A percentile compares a stretch with the other conserved stretches of the same genome.
Evolutionary conservation across 768 basidiomycete genomes (phyloP).

Genomic region (Trametes maxima): DNA sequence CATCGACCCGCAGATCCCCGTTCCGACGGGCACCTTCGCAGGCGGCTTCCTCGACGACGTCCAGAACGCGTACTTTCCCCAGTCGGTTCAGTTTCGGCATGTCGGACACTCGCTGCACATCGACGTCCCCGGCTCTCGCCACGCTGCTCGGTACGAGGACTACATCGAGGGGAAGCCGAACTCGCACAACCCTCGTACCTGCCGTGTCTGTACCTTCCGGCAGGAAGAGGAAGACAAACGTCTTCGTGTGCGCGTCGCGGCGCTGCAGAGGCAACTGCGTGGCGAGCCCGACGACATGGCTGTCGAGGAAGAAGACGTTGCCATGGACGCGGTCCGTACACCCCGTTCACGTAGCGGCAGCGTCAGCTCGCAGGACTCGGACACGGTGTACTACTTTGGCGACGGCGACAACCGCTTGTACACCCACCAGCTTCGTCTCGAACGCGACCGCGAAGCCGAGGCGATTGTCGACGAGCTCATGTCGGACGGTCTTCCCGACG

Average conservation of each 20-base stretch:
- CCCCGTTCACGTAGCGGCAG: constrained; percentile 6
- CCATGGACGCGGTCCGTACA: not conserved
- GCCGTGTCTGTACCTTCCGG: constrained; percentile 28
- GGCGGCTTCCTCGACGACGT: constrained; percentile 40
- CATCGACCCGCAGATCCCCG: constrained; percentile 43
- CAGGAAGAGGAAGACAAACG: constrained; percentile 14
- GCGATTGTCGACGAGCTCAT: constrained; percentile 32
- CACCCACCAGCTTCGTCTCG: constrained; percentile 7
- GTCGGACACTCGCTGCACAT: constrained; percentile 13
- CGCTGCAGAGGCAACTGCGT: constrained; percentile 15
- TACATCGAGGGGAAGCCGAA: constrained; percentile 41
- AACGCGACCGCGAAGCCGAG: constrained; percentile 31
- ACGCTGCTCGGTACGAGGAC: constrained; percentile 42
- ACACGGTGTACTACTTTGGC: constrained; percentile 22
- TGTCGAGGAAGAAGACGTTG: constrained; percentile 1
- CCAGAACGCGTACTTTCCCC: constrained; percentile 45
- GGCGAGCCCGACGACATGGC: constrained; percentile 12
- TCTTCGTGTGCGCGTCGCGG: constrained; percentile 14
- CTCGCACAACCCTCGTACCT: constrained; percentile 46
- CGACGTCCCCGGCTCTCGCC: constrained; percentile 7
- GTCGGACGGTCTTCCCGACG: constrained; percentile 17
- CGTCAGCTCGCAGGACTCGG: constrained; percentile 7
- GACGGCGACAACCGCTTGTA: constrained; percentile 7
- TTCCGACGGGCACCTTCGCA: constrained; percentile 24
- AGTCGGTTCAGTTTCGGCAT: constrained; percentile 11